Evolutionary conservation across 306 rosid species (phyloP).

Genomic region (Malus domestica): DNA sequence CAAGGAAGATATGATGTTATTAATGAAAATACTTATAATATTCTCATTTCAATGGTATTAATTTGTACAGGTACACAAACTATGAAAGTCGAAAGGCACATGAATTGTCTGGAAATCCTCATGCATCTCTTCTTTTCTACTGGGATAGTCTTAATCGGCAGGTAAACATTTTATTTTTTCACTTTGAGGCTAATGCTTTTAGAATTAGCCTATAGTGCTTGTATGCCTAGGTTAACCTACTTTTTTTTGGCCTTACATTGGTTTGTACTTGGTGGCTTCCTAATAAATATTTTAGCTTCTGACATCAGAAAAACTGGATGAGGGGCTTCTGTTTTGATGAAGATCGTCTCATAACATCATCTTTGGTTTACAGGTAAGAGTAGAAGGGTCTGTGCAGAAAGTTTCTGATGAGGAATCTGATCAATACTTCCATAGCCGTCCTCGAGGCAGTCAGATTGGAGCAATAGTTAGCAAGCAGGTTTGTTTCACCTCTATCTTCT

Average conservation of each 20-base stretch:
- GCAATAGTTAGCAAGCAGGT: slow-evolving; percentile 98
- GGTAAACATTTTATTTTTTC: slow-evolving; percentile 28
- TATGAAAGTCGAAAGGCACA: slow-evolving; percentile 79
- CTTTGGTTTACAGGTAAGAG: slow-evolving; percentile 55
- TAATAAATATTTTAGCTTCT: neutral
- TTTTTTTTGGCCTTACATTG: neutral
- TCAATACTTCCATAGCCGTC: slow-evolving; percentile 90
- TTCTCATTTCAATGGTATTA: slow-evolving; percentile 13
- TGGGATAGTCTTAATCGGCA: slow-evolving; percentile 88
- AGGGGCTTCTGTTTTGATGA: neutral
- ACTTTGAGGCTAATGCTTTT: neutral
- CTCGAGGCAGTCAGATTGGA: slow-evolving; percentile 94
- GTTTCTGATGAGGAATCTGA: slow-evolving; percentile 84
- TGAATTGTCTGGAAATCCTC: slow-evolving; percentile 74
- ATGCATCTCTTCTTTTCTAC: slow-evolving; percentile 77
- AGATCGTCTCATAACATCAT: neutral
- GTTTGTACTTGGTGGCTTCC: neutral
- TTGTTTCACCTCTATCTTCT: slow-evolving; percentile 5
- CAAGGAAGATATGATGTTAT: neutral
- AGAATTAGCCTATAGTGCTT: neutral
- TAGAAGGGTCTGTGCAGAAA: slow-evolving; percentile 84
- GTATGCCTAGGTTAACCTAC: neutral
- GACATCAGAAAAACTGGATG: neutral
- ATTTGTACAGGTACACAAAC: slow-evolving; percentile 74
- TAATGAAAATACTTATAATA: slow-evolving; percentile 9